Evolutionary conservation across 2,329 filamentous ascomycete species (phyloP).

Genomic region (Calcarisporium arbuscula): DNA sequence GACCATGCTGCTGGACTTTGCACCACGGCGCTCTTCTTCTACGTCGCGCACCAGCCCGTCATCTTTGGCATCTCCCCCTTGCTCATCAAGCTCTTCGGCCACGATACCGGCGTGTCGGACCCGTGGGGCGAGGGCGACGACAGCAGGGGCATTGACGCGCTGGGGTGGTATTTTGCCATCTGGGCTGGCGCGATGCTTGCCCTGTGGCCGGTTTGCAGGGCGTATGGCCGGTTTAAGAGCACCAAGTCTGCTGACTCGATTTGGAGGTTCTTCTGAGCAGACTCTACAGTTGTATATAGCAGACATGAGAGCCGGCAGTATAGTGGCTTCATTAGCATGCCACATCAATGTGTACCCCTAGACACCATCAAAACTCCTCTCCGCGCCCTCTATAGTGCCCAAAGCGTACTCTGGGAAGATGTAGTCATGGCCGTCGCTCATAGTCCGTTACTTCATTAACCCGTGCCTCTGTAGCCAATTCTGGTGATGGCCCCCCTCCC

Average conservation of each 20-base stretch:
- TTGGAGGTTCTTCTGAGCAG: constrained; percentile 38
- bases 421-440: no score
- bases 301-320: no score
- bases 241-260: constrained; percentile 34
- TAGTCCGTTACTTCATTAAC: constrained; percentile 16
- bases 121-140: constrained; percentile 15
- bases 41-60: constrained; percentile 31
- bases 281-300: no score
- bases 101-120: constrained; percentile 21
- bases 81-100: constrained; percentile 26
- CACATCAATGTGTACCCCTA: no score
- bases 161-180: constrained; percentile 29
- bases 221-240: constrained; percentile 38
- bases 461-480: constrained; percentile 21
- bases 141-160: constrained; percentile 27
- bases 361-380: no score
- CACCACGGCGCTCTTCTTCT: constrained; percentile 41
- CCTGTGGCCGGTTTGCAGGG: constrained; percentile 34
- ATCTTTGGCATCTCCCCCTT: constrained; percentile 19
- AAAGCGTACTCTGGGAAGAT: no score
- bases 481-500: constrained; percentile 24
- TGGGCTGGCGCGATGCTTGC: constrained; percentile 28
- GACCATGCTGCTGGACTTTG: constrained; percentile 33
- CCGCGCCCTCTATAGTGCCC: no score
- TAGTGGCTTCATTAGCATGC: no score